Evolutionary conservation across 768 basidiomycete species (phyloP).

Genomic region (Psilocybe cubensis): DNA sequence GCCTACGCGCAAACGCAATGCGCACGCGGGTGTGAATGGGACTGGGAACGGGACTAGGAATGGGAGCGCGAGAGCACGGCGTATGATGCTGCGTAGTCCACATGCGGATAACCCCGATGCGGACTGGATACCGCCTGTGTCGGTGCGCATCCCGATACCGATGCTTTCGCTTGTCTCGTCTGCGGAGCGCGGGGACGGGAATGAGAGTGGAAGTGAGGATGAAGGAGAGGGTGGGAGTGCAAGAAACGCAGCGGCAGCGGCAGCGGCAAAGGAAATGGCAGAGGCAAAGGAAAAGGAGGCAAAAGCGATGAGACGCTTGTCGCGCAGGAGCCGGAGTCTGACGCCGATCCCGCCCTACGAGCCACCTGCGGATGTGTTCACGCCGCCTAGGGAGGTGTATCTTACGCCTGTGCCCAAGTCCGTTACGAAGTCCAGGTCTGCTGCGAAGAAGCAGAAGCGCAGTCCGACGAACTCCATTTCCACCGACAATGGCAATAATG

Average conservation of each 20-base stretch:
- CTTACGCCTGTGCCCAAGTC: slow-evolving; percentile 40
- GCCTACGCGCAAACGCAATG: too few relatives aligned
- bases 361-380: slow-evolving; percentile 69
- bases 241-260: too few relatives aligned
- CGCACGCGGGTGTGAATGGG: too few relatives aligned
- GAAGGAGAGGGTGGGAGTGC: too few relatives aligned
- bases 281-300: too few relatives aligned
- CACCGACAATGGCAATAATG: too few relatives aligned
- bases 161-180: slow-evolving; percentile 14
- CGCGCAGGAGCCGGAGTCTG: slow-evolving; percentile 40
- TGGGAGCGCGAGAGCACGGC: too few relatives aligned
- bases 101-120: slow-evolving; percentile 52
- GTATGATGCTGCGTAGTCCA: slow-evolving; percentile 39
- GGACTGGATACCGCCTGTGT: slow-evolving; percentile 46
- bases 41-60: too few relatives aligned
- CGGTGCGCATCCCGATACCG: too few relatives aligned
- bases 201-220: slow-evolving; percentile 25
- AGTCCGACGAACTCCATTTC: too few relatives aligned
- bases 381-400: slow-evolving; percentile 67
- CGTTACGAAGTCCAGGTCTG: slow-evolving; percentile 11
- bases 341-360: slow-evolving; percentile 68
- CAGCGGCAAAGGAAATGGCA: too few relatives aligned
- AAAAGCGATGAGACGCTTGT: too few relatives aligned
- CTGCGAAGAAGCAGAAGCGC: slow-evolving; percentile 12
- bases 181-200: slow-evolving; percentile 9